Evolutionary conservation across 106 monocot species (phyloP), one percentile per base, ranked within the genome.

Genomic region (Amphibolis antarctica): DNA sequence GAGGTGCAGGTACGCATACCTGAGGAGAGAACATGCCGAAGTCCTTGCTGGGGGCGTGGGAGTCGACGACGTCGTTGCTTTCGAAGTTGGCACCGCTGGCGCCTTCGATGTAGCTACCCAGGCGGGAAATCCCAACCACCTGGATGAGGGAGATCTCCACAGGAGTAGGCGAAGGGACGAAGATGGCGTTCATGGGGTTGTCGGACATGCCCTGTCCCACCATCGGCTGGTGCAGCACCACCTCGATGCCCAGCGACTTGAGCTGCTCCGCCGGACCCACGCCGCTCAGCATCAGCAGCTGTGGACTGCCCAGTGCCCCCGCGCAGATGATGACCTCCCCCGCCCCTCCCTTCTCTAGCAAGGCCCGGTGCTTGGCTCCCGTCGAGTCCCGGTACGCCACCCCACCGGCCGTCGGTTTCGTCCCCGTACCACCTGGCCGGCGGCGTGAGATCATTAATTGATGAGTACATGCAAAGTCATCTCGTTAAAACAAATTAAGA

Each of bases 131-230:
- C 23, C 86, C 86, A 5, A 81, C 91, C 5, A 83, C 79, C 65
- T 91, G 83, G 5, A 86, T 75, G 28, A 91, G 76, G 0, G 91
- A 86, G 18, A 63, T 27, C 71, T 78, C 83, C 3, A 91, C 91
- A 0, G 83, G 86, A 18, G 9, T 0, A 4, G 83, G 83, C 5
- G 91, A 83, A 1, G 91, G 86, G 12, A 92, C 44, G 55, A 68
- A 86, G 28, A 92, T 79, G 53, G 86, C 79, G 56, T 84, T 92
- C 86, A 86, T 84, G 36, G 91, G 79, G 62, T 92, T 92, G 31
- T 86, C 86, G 1, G 86, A 27, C 83, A 92, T 86, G 44, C 86
- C 82, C 46, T 84, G 66, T 31, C 91, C 86, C 1, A 92, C 86
- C 58, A 75, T 36, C 0, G 74, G 77, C 44, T 81, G 73, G 53